A percentile compares a stretch with the other conserved stretches of the same genome.
Conservation (phyloP, 163 green algal species). For the Scenedesmus sp. region DNA sequence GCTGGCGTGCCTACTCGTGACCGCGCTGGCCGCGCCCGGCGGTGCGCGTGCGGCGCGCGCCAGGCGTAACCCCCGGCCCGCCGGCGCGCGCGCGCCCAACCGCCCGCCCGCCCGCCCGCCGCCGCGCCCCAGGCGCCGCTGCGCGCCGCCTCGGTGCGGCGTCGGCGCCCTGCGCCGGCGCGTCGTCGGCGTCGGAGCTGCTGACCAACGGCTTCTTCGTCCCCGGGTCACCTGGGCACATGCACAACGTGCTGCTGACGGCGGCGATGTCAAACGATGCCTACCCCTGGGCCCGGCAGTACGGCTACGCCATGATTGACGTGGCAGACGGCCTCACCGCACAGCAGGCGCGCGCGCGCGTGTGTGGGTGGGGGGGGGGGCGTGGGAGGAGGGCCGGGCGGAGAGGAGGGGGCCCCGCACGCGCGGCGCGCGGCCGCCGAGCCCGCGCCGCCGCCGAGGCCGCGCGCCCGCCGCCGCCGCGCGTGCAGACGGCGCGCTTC, state of each 20-base stretch:
- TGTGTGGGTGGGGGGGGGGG: not conserved
- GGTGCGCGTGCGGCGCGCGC: too few relatives aligned
- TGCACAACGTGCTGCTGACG: conserved; percentile 32
- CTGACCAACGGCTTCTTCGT: conserved; percentile 29
- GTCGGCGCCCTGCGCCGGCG: conserved; percentile 7
- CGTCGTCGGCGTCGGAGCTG: not conserved
- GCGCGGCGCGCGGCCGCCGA: too few relatives aligned
- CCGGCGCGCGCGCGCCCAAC: too few relatives aligned
- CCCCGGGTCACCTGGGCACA: not conserved
- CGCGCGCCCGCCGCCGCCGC: too few relatives aligned
- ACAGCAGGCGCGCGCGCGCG: not conserved
- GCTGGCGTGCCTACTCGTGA: too few relatives aligned
- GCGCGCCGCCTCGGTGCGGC: not conserved
- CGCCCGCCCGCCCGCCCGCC: too few relatives aligned
- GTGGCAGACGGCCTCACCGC: not conserved
- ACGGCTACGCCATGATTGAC: not conserved
- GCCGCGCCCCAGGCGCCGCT: too few relatives aligned
- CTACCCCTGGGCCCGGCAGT: conserved; percentile 23
- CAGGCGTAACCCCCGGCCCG: not conserved
- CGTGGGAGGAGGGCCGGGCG: not conserved
- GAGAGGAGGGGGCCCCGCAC: not conserved
- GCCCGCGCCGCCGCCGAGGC: too few relatives aligned
- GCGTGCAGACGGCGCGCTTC: not conserved
- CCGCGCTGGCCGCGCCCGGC: too few relatives aligned
- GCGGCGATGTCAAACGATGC: conserved; percentile 14